Evolutionary conservation across 2,329 filamentous ascomycete species (phyloP).

Genomic region (Plenodomus biglobosus): DNA sequence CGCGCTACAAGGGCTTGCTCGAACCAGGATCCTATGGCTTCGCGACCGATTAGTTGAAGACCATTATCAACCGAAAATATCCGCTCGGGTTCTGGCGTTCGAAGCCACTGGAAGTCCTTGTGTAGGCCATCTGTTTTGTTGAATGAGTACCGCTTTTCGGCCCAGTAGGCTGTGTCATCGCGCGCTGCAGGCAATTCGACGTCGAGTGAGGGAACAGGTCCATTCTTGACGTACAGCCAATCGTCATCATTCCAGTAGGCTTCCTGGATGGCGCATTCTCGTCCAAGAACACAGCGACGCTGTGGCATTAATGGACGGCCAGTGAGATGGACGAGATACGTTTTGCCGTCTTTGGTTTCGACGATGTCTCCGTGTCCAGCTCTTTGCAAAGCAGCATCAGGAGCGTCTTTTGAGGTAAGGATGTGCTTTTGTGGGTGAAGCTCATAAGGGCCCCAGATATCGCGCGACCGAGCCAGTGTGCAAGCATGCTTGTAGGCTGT

Average conservation of each 20-base stretch:
- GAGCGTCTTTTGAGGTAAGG: constrained; percentile 45
- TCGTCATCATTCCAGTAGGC: constrained; percentile 62
- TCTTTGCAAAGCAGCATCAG: constrained; percentile 35
- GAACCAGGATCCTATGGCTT: constrained; percentile 52
- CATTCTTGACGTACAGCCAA: constrained; percentile 64
- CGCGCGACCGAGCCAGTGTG: constrained; percentile 43
- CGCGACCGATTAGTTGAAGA: constrained; percentile 58
- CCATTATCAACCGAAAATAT: constrained; percentile 50
- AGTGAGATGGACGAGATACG: constrained; percentile 39
- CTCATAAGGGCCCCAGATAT: constrained; percentile 49
- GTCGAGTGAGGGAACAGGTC: constrained; percentile 50
- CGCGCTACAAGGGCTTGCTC: constrained; percentile 58
- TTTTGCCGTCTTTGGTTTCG: constrained; percentile 37
- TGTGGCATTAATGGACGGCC: constrained; percentile 39
- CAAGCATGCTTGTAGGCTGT: constrained; percentile 46
- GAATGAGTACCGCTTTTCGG: constrained; percentile 54
- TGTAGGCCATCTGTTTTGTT: constrained; percentile 50
- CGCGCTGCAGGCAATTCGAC: constrained; percentile 34
- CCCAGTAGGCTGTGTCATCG: constrained; percentile 39
- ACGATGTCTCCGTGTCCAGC: constrained; percentile 45
- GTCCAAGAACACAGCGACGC: constrained; percentile 40
- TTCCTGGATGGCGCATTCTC: constrained; percentile 55
- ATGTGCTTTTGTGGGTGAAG: constrained; percentile 46
- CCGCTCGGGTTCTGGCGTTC: constrained; percentile 53
- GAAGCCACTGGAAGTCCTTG: constrained; percentile 59